Base-by-base conservation (phyloP, 306 rosid species). In the Castanopsis chinensis region DNA sequence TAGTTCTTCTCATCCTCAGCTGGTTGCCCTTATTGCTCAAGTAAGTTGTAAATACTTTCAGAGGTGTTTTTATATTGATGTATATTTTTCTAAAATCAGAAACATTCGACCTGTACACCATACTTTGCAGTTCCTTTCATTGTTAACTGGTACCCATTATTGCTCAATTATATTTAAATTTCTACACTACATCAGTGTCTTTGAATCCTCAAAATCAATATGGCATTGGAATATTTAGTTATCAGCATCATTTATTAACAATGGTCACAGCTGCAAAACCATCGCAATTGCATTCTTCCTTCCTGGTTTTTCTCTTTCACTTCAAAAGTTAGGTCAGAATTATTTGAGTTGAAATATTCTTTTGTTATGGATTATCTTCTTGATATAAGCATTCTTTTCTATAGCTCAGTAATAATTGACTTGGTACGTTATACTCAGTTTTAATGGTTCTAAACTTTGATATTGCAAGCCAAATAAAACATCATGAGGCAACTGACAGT, bases 1-100 rank as follows among this genome's bases (percentile, higher is more conserved):
- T 10, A 87, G 93, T 84, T 76, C 97, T 60, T 83, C 97, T 87
- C 88, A 82, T 73, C 92, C 99, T 74, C 99, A 87, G 69, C 82
- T 94, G 85, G 99, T 94, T 85, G 99, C 97, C 72, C 97, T 94
- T 75, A 82, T 91, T 82, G 97, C 99, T 3, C 99, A 94, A 91
- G 99, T 94, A 92, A 79, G 86, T 43, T 76, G 67, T 78, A 80
- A 41, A 5, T 76, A 35, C 65, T 80, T 10, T 82, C 53, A 20
- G 41, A 33, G 49, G 30, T 60, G 71, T 83, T 69, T 75, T 32
- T 64, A 73, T 60, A 43, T 74, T 77, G 51, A 69, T 83, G 71
- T 71, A 54, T 73, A 45, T 51, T 65, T 78, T 70, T 33, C 43
- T 77, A 54, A 28, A 79, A 49, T 49, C n/a, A 17, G 27, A 25